phyloP scores from a whole-genome alignment of 768 basidiomycete genomes.

The Paxillus involutus region DNA sequence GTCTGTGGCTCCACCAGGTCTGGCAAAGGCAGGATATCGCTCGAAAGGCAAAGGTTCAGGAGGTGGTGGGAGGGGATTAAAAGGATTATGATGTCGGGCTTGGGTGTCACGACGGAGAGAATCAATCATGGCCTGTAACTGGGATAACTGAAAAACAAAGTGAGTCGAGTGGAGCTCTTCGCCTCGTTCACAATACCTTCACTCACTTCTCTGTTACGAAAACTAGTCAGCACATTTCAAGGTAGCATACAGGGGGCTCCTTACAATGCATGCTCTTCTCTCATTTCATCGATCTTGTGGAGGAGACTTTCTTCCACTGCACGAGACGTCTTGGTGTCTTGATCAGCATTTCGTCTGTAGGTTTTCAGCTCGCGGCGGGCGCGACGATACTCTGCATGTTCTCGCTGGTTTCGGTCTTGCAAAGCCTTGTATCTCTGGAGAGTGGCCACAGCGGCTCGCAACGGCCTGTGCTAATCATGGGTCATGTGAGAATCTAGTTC shows the following conservation, averaged over 20 bases:
- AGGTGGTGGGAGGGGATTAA: constrained; percentile 57
- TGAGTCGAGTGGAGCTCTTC: constrained; percentile 15
- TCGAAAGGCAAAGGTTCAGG: constrained; percentile 52
- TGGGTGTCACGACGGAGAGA: constrained; percentile 33
- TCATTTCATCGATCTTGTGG: constrained; percentile 31
- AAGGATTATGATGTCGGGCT: constrained; percentile 29
- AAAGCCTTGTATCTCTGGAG: constrained; percentile 40
- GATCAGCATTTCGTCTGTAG: constrained; percentile 25
- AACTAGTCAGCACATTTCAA: constrained; percentile 10
- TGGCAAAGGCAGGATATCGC: constrained; percentile 41
- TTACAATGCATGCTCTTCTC: constrained; percentile 29
- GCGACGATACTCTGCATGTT: constrained; percentile 30
- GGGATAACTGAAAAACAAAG: constrained; percentile 29
- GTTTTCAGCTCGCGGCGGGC: constrained; percentile 31
- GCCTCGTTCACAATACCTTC: constrained; percentile 1
- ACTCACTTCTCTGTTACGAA: constrained; percentile 30
- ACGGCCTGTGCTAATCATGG: constrained; percentile 30
- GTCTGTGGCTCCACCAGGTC: constrained; percentile 28
- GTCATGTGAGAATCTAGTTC: constrained; percentile 19
- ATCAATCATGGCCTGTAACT: constrained; percentile 36
- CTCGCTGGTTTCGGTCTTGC: constrained; percentile 33
- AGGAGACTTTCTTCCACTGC: constrained; percentile 38
- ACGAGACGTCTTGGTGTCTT: constrained; percentile 35
- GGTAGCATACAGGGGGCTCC: not conserved
- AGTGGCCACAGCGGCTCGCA: constrained; percentile 32